Evolutionary conservation across 1,284 basidiomycete genomes (phyloP), one percentile per base, ranked within the genome.

Genomic region (Boletus subluridellus): DNA sequence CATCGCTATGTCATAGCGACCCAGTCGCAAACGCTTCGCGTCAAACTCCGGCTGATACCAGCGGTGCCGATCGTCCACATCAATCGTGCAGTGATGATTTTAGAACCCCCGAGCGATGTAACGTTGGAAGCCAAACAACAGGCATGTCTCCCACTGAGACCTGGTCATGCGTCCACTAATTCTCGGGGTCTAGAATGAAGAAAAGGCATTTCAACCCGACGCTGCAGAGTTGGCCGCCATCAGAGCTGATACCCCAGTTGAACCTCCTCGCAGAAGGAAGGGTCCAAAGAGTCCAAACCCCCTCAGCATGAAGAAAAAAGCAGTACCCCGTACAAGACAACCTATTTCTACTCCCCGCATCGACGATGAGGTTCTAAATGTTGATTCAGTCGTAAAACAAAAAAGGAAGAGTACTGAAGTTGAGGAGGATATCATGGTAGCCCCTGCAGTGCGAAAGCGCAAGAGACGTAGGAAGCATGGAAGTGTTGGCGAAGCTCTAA

Each of bases 281-380:
- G 86, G 85, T 1, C 86, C 89, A 0, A 95, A 94, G 70, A 92
- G 82, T 0, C 94, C 95, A 0, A 99, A 99, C 76, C 94, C 96
- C 15, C 80, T 99, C 5, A 95, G 93, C 60, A 78, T 95, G 41
- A 95, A 92, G 79, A 98, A 94, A 80, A 94, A 94, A 77, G 89
- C 72, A 57, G 52, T 35, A 7, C 49, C 53, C 57, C 45, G n/a
- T 34, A 6, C 42, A 17, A 54, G 51, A 38, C 64, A 49, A 56
- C 37, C 39, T 32, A n/a, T 44, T 3, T 37, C 30, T 34, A 10
- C 14, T 6, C 4, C 28, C 4, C 15, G 4, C 21, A 6, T 14
- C 17, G 14, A 35, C 6, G 21, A 28, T 30, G 28, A n/a, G 3
- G 17, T 4, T 26, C 3, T 10, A 6, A 41, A n/a, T 28, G 14